phyloP scores from a whole-genome alignment of 75 land plant genomes.

The Gnetum montanum region DNA sequence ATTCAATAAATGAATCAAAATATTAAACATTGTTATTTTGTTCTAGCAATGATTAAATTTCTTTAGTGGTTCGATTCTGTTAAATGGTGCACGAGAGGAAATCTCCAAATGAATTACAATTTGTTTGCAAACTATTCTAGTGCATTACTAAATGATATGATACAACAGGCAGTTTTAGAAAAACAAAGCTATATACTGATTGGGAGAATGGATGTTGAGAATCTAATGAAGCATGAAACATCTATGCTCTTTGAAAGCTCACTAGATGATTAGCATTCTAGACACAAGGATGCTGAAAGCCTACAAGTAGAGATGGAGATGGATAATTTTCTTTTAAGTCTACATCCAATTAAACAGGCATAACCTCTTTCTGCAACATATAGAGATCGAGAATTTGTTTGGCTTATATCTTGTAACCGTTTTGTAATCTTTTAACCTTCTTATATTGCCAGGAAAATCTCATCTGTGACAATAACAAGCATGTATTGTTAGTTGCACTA shows the following conservation, averaged over 20 bases:
- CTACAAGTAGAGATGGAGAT: constrained; percentile 72
- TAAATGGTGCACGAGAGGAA: too few relatives aligned
- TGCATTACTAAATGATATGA: too few relatives aligned
- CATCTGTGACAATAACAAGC: constrained; percentile 83
- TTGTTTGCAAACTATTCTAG: too few relatives aligned
- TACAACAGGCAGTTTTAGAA: constrained; percentile 87
- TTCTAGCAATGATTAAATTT: too few relatives aligned
- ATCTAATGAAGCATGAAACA: constrained; percentile 79
- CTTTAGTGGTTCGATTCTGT: too few relatives aligned
- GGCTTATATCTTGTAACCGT: too few relatives aligned
- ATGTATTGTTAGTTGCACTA: constrained; percentile 84
- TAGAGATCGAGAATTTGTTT: too few relatives aligned
- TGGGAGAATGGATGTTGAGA: constrained; percentile 86
- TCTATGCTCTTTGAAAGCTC: constrained; percentile 55
- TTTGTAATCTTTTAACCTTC: too few relatives aligned
- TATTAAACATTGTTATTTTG: too few relatives aligned
- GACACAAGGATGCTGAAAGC: constrained; percentile 52
- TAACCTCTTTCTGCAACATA: too few relatives aligned
- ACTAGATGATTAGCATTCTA: constrained; percentile 19
- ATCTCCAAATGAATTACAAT: too few relatives aligned
- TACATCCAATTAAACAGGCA: constrained; percentile 95
- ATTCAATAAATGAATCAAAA: too few relatives aligned
- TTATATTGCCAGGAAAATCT: constrained; percentile 97
- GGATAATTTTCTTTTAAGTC: constrained; percentile 63
- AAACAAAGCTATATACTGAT: constrained; percentile 91